Evolutionary conservation across 2,329 filamentous ascomycete species (phyloP).

Genomic region (Scedosporium dehoogii): DNA sequence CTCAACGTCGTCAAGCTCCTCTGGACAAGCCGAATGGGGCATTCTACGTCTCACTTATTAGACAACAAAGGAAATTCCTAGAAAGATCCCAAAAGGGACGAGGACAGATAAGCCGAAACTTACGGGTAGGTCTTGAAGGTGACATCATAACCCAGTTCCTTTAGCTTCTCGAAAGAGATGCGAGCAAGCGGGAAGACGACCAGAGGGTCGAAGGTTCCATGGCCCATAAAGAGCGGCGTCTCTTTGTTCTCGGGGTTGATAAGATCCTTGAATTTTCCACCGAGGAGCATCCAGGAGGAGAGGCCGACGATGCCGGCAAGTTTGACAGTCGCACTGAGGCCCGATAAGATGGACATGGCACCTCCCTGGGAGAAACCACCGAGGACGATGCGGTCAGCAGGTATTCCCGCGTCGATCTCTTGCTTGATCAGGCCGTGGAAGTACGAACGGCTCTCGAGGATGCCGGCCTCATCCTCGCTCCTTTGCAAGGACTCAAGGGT

Average conservation of each 20-base stretch:
- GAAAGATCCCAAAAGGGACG: neutral
- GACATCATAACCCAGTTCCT: constrained; percentile 61
- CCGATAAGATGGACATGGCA: constrained; percentile 74
- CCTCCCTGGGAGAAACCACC: constrained; percentile 84
- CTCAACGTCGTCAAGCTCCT: constrained; percentile 79
- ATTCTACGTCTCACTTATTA: constrained; percentile 37
- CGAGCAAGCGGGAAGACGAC: constrained; percentile 61
- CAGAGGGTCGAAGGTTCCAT: constrained; percentile 69
- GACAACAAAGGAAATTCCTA: neutral
- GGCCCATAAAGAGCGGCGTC: constrained; percentile 81
- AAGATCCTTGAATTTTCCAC: constrained; percentile 31
- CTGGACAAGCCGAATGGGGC: constrained; percentile 62
- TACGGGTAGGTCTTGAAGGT: constrained; percentile 68
- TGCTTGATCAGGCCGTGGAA: constrained; percentile 70
- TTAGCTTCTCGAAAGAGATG: constrained; percentile 56
- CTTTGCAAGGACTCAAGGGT: constrained; percentile 19
- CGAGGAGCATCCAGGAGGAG: constrained; percentile 69
- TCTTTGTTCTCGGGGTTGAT: constrained; percentile 40
- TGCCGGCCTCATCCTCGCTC: constrained; percentile 60
- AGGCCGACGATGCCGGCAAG: constrained; percentile 83
- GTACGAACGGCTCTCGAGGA: constrained; percentile 62
- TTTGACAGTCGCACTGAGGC: constrained; percentile 61
- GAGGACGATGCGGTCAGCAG: constrained; percentile 72
- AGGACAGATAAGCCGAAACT: constrained; percentile 17
- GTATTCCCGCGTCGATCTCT: constrained; percentile 73